Conservation (phyloP, 495 filamentous ascomycete species). For the Aspergillus bertholletiae region DNA sequence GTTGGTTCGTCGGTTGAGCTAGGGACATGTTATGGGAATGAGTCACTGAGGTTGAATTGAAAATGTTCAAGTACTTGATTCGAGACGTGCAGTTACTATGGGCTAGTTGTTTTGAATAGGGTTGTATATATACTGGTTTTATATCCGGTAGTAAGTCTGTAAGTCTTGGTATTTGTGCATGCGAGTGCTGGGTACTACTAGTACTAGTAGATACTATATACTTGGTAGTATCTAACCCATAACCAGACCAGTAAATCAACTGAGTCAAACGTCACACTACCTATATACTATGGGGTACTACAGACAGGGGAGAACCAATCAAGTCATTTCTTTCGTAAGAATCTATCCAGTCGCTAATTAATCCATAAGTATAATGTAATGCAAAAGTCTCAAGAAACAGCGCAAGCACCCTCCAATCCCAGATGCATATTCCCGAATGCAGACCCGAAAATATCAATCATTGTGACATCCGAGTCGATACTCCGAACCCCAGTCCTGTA, state of each 20-base stretch:
- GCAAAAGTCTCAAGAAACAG: constrained; percentile 1
- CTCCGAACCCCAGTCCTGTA: neutral
- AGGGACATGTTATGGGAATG: neutral
- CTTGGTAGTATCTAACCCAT: no score
- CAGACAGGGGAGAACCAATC: neutral
- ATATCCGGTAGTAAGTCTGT: neutral
- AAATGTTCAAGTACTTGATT: no score
- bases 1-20: no score
- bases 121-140: neutral
- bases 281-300: no score
- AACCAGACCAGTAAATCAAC: no score
- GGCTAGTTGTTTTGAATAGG: neutral
- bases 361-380: constrained; percentile 11
- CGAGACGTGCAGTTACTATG: no score
- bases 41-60: neutral
- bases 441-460: neutral
- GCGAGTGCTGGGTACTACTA: no score
- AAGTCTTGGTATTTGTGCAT: no score
- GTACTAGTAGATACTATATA: no score
- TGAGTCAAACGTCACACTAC: no score
- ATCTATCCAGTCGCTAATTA: constrained; percentile 28
- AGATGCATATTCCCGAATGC: neutral
- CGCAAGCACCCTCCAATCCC: neutral
- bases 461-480: neutral
- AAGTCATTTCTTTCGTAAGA: constrained; percentile 18